Base-by-base conservation (phyloP, 345 rosid genomes). In the Rubroshorea leprosula region DNA sequence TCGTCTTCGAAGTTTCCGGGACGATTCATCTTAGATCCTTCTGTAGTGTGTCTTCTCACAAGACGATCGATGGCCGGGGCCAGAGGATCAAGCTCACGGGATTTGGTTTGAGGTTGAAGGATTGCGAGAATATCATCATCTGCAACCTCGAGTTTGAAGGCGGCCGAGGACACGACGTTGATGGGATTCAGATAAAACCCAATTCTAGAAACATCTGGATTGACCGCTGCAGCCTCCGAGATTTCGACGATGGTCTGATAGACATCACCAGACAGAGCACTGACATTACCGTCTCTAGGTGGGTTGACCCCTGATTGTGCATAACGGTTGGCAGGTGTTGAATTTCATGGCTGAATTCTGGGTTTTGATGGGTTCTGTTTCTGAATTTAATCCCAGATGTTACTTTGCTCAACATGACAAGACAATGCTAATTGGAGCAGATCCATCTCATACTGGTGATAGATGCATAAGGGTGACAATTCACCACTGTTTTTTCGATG, bases 401-500 rank as follows among this genome's bases (percentile, higher is more conserved):
- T 82, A 78, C 63, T 89, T 93, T 73, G 61, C 78, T 0, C 71
- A 79, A 4, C 97, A 89, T 75, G 89, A 84, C 61, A 89, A 93
- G 83, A 87, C 92, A 1, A 87, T 89, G 73, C 82, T 86, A 18
- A 89, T 89, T 55, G 96, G 97, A 61, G 94, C 89, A 5, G 82
- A 89, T 68, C 85, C 90, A 21, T 68, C 86, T 22, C 93, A 87
- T 59, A 63, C 78, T 60, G 79, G 76, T 21, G 97, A 92, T 65
- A 78, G 98, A 67, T 84, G 91, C 55, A 89, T 89, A 5, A 67
- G 86, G 45, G 93, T 89, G 51, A 89, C 97, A 11, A 83, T 89
- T 69, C 98, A 92, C 62, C 98, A 89, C 69, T 92, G 98, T 55
- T 89, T 92, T 65, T 92, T 92, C 44, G 87, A 89, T 69, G 93